These are phyloP conservation scores for Cutaneotrichosporon arboriforme DNA, from an alignment of 1,284 basidiomycete species.

Conservation along the genomic window DNA sequence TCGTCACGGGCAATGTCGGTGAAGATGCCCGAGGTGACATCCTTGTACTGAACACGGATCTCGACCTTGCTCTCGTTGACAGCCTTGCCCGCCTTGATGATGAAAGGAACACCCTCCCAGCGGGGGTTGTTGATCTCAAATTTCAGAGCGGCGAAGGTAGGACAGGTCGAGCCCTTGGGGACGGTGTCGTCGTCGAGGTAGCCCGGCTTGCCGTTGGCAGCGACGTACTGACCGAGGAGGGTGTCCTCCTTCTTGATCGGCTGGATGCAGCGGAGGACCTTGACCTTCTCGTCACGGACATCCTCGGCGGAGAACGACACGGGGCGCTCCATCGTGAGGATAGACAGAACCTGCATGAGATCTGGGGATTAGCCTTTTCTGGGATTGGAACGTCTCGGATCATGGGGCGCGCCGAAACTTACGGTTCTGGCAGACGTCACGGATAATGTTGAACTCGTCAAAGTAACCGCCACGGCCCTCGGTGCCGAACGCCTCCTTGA, in stretches of 20 bases:
- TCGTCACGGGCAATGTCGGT: constrained; percentile 90
- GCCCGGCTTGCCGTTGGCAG: constrained; percentile 84
- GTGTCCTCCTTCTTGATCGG: constrained; percentile 70
- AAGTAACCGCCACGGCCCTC: constrained; percentile 97
- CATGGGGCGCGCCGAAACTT: constrained; percentile 48
- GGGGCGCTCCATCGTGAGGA: constrained; percentile 92
- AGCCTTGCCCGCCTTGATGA: constrained; percentile 93
- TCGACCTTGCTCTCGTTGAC: constrained; percentile 96
- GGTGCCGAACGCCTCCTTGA: constrained; percentile 96
- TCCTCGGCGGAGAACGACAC: constrained; percentile 96
- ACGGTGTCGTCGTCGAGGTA: constrained; percentile 94
- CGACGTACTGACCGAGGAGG: constrained; percentile 86
- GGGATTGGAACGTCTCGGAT: not conserved
- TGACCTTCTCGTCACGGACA: constrained; percentile 97
- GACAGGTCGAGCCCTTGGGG: constrained; percentile 81
- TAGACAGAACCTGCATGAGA: constrained; percentile 82
- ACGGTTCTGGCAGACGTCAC: constrained; percentile 95
- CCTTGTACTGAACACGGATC: constrained; percentile 92
- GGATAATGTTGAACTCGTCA: constrained; percentile 96
- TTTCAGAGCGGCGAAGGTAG: constrained; percentile 82
- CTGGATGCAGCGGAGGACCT: constrained; percentile 83
- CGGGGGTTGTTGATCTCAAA: constrained; percentile 88
- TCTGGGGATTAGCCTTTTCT: constrained; percentile 55
- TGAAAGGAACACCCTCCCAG: constrained; percentile 97
- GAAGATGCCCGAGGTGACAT: constrained; percentile 92